Conservation (phyloP, 2,329 filamentous ascomycete species). For the Mollisiaceae sp. region DNA sequence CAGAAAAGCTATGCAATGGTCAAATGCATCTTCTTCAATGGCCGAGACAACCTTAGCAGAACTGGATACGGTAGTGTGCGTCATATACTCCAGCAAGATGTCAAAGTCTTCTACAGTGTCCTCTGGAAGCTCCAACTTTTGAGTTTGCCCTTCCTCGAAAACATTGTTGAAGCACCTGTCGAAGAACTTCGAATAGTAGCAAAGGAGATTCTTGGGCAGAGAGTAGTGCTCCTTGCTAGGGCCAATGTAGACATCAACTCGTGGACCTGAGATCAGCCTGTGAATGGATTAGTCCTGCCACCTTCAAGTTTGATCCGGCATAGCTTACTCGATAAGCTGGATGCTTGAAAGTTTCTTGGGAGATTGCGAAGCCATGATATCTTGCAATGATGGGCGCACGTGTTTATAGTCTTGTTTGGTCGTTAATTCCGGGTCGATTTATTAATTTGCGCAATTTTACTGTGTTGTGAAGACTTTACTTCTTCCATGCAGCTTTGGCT, state of each 20-base stretch:
- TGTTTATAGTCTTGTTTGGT: no score
- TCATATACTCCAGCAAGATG: neutral
- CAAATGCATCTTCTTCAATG: neutral
- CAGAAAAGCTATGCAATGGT: neutral
- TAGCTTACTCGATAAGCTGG: neutral
- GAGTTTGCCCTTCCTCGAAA: neutral
- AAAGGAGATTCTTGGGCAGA: neutral
- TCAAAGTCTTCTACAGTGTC: neutral
- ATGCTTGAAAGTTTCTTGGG: neutral
- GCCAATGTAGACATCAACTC: neutral
- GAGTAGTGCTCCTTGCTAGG: neutral
- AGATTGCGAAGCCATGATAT: neutral
- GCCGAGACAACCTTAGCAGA: neutral
- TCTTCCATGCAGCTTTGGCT: no score
- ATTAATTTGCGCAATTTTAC: no score
- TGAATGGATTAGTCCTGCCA: neutral
- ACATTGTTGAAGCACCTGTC: neutral
- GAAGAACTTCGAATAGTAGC: neutral
- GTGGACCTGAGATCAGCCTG: neutral
- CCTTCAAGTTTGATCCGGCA: neutral
- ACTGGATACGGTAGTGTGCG: neutral
- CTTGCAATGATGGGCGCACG: neutral
- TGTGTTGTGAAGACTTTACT: no score
- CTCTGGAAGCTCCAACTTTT: neutral
- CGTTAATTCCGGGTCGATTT: no score